Conservation (phyloP, 2,329 filamentous ascomycete species). For the Bipolaris oryzae region DNA sequence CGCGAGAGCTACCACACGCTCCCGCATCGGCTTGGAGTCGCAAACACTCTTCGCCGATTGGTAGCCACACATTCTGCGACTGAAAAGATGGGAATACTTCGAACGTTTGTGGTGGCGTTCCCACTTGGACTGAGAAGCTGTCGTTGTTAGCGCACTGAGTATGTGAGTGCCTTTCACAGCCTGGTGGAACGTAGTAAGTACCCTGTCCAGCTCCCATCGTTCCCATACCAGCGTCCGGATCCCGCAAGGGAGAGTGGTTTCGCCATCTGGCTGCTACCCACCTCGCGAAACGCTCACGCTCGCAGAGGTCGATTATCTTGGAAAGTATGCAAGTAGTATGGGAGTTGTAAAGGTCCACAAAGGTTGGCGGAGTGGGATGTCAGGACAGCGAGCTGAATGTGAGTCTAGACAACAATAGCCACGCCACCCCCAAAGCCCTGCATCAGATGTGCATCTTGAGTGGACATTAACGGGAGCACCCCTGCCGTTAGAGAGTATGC, state of each 20-base stretch:
- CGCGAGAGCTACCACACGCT: slow-evolving; percentile 3
- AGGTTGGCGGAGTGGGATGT: no score
- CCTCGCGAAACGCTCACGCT: background rate
- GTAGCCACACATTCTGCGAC: slow-evolving; percentile 1
- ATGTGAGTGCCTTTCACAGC: no score
- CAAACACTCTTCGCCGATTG: background rate
- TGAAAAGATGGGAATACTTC: background rate
- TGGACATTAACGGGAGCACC: background rate
- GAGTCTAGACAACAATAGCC: background rate
- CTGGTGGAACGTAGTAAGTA: background rate
- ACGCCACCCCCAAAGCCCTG: background rate
- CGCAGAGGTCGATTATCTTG: background rate
- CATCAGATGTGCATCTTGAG: background rate
- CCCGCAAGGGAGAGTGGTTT: background rate
- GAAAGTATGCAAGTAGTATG: background rate
- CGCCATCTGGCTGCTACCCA: background rate
- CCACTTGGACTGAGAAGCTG: background rate
- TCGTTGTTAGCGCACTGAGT: background rate
- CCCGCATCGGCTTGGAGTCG: background rate
- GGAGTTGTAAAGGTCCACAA: no score
- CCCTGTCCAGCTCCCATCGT: slow-evolving; percentile 7
- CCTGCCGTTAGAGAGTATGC: background rate
- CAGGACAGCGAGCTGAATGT: background rate
- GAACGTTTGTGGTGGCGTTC: slow-evolving; percentile 3
- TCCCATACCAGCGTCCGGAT: slow-evolving; percentile 1